These are phyloP conservation scores for Datura wrightii DNA, from an alignment of 257 asterid species.

Conservation along the genomic window DNA sequence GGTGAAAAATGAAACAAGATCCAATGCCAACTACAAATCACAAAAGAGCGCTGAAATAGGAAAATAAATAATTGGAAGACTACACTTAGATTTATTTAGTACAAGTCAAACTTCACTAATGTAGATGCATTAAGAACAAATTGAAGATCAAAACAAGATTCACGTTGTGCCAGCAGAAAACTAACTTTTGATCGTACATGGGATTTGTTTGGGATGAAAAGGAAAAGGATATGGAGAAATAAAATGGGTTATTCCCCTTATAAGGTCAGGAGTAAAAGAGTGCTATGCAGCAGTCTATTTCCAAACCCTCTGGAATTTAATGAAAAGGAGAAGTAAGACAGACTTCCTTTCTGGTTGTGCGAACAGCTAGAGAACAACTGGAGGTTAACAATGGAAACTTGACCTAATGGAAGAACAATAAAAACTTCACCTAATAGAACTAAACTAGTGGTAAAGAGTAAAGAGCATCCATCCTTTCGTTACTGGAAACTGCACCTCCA, in stretches of 20 bases:
- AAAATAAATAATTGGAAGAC: not conserved
- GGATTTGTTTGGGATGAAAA: slow-evolving; percentile 19
- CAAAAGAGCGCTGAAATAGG: not conserved
- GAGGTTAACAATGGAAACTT: not conserved
- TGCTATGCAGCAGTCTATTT: not conserved
- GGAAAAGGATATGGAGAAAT: not conserved
- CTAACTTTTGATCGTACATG: not conserved
- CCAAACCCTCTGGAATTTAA: not conserved
- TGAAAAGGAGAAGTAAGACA: slow-evolving; percentile 2
- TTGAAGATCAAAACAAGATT: slow-evolving; percentile 12
- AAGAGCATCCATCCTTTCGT: not conserved
- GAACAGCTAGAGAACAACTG: slow-evolving; percentile 4
- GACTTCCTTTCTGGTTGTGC: not conserved
- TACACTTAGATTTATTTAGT: not conserved
- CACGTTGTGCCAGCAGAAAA: not conserved
- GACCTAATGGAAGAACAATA: not conserved
- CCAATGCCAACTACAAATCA: not conserved
- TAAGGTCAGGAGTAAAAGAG: not conserved
- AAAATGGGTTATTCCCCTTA: not conserved
- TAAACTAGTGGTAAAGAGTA: not conserved
- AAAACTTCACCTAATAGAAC: not conserved
- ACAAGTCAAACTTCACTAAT: not conserved
- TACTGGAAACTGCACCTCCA: not conserved
- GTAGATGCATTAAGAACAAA: not conserved
- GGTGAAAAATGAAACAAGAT: not conserved